A percentile compares a stretch with the other conserved stretches of the same genome.
phyloP scores from a whole-genome alignment of 2,329 filamentous ascomycete species.

The Phaeosphaeriaceae sp. region DNA sequence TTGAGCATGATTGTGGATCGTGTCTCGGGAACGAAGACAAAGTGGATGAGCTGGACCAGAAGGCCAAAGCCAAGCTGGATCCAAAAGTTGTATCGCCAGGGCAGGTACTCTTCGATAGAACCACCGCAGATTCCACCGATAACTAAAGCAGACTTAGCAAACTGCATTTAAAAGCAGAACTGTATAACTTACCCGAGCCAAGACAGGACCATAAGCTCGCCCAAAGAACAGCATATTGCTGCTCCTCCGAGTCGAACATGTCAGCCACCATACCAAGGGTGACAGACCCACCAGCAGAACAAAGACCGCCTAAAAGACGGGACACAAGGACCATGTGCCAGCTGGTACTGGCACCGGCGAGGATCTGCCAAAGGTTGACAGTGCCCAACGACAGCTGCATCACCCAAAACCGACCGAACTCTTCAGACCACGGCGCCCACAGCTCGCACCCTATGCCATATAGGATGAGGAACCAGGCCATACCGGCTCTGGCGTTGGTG shows the following conservation, averaged over 20 bases:
- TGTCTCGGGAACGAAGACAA: conserved; percentile 75
- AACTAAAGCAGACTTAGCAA: conserved; percentile 63
- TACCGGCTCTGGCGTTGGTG: conserved; percentile 61
- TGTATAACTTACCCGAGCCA: conserved; percentile 60
- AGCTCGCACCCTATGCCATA: conserved; percentile 87
- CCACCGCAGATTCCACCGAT: conserved; percentile 81
- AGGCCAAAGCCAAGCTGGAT: conserved; percentile 80
- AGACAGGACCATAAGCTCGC: conserved; percentile 69
- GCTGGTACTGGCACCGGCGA: conserved; percentile 64
- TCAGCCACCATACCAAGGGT: conserved; percentile 69
- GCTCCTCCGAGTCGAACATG: conserved; percentile 63
- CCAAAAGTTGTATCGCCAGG: conserved; percentile 81
- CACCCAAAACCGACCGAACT: conserved; percentile 76
- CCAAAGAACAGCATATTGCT: conserved; percentile 69
- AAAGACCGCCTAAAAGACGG: conserved; percentile 43
- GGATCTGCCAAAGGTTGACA: conserved; percentile 73
- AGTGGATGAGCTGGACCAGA: conserved; percentile 69
- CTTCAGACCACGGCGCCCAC: conserved; percentile 82
- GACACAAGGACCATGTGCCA: conserved; percentile 73
- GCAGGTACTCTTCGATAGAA: conserved; percentile 69
- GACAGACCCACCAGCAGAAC: conserved; percentile 67
- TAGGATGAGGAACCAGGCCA: conserved; percentile 76
- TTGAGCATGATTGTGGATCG: conserved; percentile 77
- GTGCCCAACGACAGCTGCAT: conserved; percentile 74
- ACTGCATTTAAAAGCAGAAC: background rate